Evolutionary conservation across 2,329 filamentous ascomycete species (phyloP).

Genomic region (Penicillium sp.): DNA sequence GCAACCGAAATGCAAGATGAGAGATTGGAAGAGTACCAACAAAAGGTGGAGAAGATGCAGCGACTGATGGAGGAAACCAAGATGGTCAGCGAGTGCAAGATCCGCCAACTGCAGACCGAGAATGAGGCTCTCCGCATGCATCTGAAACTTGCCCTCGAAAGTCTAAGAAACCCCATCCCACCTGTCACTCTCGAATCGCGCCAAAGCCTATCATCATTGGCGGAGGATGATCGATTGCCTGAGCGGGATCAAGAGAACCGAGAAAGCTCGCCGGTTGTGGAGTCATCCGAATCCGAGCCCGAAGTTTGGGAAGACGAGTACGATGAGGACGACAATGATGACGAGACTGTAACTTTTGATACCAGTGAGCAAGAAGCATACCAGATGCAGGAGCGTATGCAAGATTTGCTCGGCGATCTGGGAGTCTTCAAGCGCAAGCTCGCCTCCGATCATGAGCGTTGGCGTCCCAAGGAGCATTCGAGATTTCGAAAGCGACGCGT

Average conservation of each 20-base stretch:
- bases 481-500: slow-evolving; percentile 35
- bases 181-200: slow-evolving; percentile 41
- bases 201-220: slow-evolving; percentile 45
- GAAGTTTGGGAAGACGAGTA: slow-evolving; percentile 55
- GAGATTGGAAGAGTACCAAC: slow-evolving; percentile 91
- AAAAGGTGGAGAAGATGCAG: slow-evolving; percentile 85
- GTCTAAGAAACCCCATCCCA: slow-evolving; percentile 89
- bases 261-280: slow-evolving; percentile 31
- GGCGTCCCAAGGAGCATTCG: slow-evolving; percentile 35
- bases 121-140: slow-evolving; percentile 89
- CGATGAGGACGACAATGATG: slow-evolving; percentile 54
- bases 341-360: slow-evolving; percentile 56
- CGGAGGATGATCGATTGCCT: slow-evolving; percentile 64
- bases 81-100: slow-evolving; percentile 90
- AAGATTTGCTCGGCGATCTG: slow-evolving; percentile 79
- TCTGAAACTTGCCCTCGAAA: slow-evolving; percentile 80
- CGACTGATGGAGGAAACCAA: slow-evolving; percentile 93
- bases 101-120: slow-evolving; percentile 83
- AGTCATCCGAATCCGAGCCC: slow-evolving; percentile 34
- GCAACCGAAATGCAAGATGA: slow-evolving; percentile 78
- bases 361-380: slow-evolving; percentile 51
- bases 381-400: slow-evolving; percentile 81
- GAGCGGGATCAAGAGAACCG: slow-evolving; percentile 48
- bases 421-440: slow-evolving; percentile 83
- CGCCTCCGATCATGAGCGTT: slow-evolving; percentile 67